Evolutionary conservation across 2,329 filamentous ascomycete genomes (phyloP).

Genomic region (Fusarium compactum): DNA sequence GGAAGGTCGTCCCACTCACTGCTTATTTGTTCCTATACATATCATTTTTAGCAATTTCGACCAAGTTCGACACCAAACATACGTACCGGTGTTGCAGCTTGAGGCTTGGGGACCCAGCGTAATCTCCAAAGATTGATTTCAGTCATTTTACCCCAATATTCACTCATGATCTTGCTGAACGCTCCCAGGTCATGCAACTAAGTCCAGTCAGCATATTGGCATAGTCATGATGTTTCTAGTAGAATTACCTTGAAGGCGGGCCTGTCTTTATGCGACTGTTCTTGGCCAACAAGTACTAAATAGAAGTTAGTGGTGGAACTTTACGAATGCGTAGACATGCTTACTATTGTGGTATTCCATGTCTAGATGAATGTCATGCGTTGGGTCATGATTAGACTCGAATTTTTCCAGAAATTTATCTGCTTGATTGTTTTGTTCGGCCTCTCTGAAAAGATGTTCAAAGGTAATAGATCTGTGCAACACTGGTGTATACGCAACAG

Average conservation of each 20-base stretch:
- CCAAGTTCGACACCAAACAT: neutral
- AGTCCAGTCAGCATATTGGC: slow-evolving; percentile 5
- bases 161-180: slow-evolving; percentile 41
- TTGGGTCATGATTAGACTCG: slow-evolving; percentile 6
- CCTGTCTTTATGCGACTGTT: slow-evolving; percentile 24
- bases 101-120: slow-evolving; percentile 39
- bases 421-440: neutral
- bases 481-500: slow-evolving; percentile 45
- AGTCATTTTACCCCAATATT: slow-evolving; percentile 17
- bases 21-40: slow-evolving; percentile 43
- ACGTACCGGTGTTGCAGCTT: slow-evolving; percentile 44
- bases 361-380: slow-evolving; percentile 49
- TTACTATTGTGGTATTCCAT: slow-evolving; percentile 50
- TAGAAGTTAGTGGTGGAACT: slow-evolving; percentile 7
- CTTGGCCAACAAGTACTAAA: slow-evolving; percentile 41
- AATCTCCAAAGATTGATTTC: slow-evolving; percentile 33
- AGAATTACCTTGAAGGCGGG: slow-evolving; percentile 46
- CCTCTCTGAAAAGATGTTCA: slow-evolving; percentile 28
- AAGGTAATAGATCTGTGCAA: slow-evolving; percentile 10
- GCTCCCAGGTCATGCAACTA: slow-evolving; percentile 48
- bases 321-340: neutral
- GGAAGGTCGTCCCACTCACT: slow-evolving; percentile 44
- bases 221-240: neutral
- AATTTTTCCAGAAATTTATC: slow-evolving; percentile 13
- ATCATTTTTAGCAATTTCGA: slow-evolving; percentile 15